Evolutionary conservation across 495 filamentous ascomycete species (phyloP).

Genomic region (Neurospora sp.): DNA sequence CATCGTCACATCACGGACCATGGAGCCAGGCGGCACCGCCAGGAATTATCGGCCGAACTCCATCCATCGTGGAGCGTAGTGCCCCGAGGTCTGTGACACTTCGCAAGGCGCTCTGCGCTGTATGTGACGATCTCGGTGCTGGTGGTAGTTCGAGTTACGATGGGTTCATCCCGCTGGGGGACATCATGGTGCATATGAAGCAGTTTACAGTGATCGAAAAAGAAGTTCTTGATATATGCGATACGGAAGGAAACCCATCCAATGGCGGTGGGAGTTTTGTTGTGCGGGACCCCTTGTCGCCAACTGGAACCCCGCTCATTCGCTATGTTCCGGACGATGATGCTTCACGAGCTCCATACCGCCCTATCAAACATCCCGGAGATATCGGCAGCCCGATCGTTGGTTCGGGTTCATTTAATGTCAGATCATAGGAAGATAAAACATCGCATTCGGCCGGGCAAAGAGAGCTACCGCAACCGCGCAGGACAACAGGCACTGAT

Average conservation of each 20-base stretch:
- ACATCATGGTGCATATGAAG: constrained; percentile 57
- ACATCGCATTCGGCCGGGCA: neutral
- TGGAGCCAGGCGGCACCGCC: constrained; percentile 22
- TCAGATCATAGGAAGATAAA: neutral
- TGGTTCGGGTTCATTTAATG: constrained; percentile 3
- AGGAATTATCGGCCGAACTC: constrained; percentile 18
- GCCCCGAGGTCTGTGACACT: constrained; percentile 35
- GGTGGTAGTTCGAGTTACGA: constrained; percentile 25
- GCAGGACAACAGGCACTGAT: neutral
- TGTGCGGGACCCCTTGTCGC: constrained; percentile 37
- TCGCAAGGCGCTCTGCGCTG: constrained; percentile 39
- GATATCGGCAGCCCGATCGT: constrained; percentile 41
- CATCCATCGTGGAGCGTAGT: constrained; percentile 2
- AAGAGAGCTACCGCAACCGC: constrained; percentile 9
- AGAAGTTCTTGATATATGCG: constrained; percentile 81
- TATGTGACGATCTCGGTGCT: constrained; percentile 36
- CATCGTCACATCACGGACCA: constrained; percentile 6
- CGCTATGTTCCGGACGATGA: constrained; percentile 40
- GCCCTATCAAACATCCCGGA: constrained; percentile 40
- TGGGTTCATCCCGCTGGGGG: constrained; percentile 57
- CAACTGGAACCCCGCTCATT: constrained; percentile 47
- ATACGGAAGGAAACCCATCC: constrained; percentile 74
- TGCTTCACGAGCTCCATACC: constrained; percentile 16
- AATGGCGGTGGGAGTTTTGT: constrained; percentile 86
- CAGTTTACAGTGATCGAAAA: constrained; percentile 49